Evolutionary conservation across 2,329 filamentous ascomycete genomes (phyloP), one percentile per base, ranked within the genome.

Genomic region (Arthrobotrys iridis): DNA sequence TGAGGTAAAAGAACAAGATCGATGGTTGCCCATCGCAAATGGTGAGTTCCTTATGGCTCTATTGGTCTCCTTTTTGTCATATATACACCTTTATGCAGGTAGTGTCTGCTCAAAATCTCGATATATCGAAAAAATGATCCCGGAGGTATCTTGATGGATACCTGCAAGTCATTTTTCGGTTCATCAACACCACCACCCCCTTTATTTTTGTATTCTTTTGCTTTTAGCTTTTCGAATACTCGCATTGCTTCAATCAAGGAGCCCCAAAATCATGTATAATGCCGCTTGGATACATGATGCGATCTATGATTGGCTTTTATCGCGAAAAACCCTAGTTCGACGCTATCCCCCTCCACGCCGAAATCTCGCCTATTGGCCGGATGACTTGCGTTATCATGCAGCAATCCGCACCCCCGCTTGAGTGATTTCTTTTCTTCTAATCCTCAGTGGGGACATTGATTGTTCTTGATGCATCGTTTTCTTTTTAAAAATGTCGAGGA

Each of bases 21-120:
- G 95, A 87, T 99, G 95, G 95, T 88, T 99, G 83, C 95, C 95
- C 83, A 99, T 99, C 88, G 95, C 95, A 85, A 99, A 99, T 93
- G 95, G 95, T 99, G 88, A 88, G 95, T 95, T 66, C 77, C 58
- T 77, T 57, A 60, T 65, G 55, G 35, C 40, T 41, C 59, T 26
- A 64, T 68, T 26, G n/a, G 41, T 80, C 79, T 80, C 79, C 80
- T 82, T 80, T 81, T 40, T 15, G 15, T 33, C 28, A 22, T 58
- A 41, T 33, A 58, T 37, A 46, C 57, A 40, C 57, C 24, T 11
- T 28, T 37, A 58, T 75, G 63, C 71, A 46, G 41, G 55, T 63
- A 67, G 70, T 33, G 60, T 81, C 79, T 37, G 50, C 50, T 37
- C 10, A 79, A 79, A 79, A 67, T 78, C 77, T 78, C 76, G 78